A percentile compares a stretch with the other conserved stretches of the same genome.
Evolutionary conservation across 345 rosid genomes (phyloP).

Genomic region (Iberis pinnata): DNA sequence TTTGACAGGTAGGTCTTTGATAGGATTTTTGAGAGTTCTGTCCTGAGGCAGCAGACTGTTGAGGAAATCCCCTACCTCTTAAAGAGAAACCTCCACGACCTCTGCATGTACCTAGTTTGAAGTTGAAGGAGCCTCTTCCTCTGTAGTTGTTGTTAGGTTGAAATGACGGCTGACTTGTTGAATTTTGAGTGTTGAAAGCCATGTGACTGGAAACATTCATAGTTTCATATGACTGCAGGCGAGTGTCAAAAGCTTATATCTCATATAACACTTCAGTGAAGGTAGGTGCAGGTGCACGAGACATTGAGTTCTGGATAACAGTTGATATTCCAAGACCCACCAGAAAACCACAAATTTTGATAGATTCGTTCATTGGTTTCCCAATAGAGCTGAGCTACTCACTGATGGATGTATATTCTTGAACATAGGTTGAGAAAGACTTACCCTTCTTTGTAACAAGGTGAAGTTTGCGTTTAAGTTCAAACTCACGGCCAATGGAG

Average conservation of each 20-base stretch:
- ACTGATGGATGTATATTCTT: background rate
- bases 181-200: background rate
- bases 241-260: background rate
- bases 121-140: background rate
- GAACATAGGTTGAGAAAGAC: no score
- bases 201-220: fast-evolving
- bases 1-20: no score
- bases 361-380: background rate
- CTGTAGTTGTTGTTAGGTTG: fast-evolving
- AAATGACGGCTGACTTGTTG: no score
- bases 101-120: no score
- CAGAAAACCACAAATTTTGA: background rate
- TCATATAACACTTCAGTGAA: background rate
- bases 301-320: background rate
- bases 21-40: no score
- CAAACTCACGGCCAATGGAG: background rate
- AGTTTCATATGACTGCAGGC: background rate
- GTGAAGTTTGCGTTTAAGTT: background rate
- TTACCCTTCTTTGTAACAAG: no score
- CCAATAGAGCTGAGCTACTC: background rate
- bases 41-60: no score
- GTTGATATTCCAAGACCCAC: background rate
- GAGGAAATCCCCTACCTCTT: no score
- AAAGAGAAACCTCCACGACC: no score
- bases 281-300: background rate